phyloP scores from a whole-genome alignment of 768 basidiomycete genomes.

The Kwoniella botswanensis region DNA sequence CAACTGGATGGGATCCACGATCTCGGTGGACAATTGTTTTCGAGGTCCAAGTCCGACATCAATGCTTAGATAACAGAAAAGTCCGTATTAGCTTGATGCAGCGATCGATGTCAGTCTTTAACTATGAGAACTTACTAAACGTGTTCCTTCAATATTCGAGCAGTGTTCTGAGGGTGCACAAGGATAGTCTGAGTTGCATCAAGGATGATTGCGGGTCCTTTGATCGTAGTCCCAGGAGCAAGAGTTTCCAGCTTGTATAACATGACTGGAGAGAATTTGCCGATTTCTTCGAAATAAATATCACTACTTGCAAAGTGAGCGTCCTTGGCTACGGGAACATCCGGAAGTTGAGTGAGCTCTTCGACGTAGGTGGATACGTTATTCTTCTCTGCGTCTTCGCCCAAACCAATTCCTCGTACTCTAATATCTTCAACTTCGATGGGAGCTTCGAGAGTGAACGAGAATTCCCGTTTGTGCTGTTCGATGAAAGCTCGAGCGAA shows the following conservation, averaged over 20 bases:
- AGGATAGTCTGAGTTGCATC: constrained; percentile 96
- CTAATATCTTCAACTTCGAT: constrained; percentile 45
- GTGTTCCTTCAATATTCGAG: constrained; percentile 33
- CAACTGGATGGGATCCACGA: constrained; percentile 62
- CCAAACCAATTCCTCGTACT: constrained; percentile 26
- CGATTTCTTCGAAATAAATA: constrained; percentile 33
- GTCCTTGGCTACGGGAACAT: not conserved
- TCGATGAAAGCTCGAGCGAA: constrained; percentile 73
- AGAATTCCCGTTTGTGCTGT: constrained; percentile 45
- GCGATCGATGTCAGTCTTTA: not conserved
- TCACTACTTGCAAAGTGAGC: constrained; percentile 24
- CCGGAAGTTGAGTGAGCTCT: constrained; percentile 7
- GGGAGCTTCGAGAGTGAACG: constrained; percentile 61
- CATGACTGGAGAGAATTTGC: constrained; percentile 12
- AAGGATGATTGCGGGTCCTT: constrained; percentile 91
- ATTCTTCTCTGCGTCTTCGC: constrained; percentile 17
- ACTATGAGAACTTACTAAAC: constrained; percentile 18
- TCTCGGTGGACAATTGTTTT: constrained; percentile 20
- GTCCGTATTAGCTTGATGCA: not conserved
- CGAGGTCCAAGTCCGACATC: constrained; percentile 39
- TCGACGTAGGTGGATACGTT: constrained; percentile 21
- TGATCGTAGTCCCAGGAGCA: constrained; percentile 23
- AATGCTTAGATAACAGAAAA: not conserved
- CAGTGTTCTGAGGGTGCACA: constrained; percentile 65
- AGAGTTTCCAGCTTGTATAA: constrained; percentile 32